Percentiles rank a stretch among this genome's conserved stretches.
These are phyloP conservation scores for Dipteronia sinensis DNA, from an alignment of 345 rosid species.

Conservation along the genomic window DNA sequence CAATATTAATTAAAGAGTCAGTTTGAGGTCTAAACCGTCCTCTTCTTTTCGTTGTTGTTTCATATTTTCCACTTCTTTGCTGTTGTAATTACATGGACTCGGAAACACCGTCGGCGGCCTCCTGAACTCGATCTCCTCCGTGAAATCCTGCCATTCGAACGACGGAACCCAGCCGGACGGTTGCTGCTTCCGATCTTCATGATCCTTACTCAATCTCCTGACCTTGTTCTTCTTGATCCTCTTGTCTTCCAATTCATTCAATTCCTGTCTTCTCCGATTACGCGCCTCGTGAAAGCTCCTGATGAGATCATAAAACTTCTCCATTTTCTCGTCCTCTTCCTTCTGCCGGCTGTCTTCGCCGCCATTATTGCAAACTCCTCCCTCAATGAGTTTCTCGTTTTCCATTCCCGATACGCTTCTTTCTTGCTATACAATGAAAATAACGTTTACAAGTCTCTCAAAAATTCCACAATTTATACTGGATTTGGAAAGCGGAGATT, in stretches of 20 bases:
- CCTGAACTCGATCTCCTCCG: slow-evolving; percentile 21
- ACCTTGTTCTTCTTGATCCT: slow-evolving; percentile 12
- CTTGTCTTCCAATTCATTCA: slow-evolving; percentile 9
- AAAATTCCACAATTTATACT: not conserved
- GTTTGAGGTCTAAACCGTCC: slow-evolving; percentile 28
- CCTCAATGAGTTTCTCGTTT: not conserved
- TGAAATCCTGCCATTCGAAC: slow-evolving; percentile 38
- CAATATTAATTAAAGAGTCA: slow-evolving; percentile 24
- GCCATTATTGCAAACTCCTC: not conserved
- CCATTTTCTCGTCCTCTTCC: slow-evolving; percentile 32
- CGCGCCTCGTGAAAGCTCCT: slow-evolving; percentile 31
- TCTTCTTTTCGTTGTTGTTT: not conserved
- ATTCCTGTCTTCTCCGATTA: slow-evolving; percentile 22
- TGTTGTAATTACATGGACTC: slow-evolving; percentile 7
- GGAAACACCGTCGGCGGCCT: slow-evolving; percentile 19
- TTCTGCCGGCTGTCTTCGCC: not conserved
- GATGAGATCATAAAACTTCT: slow-evolving; percentile 32
- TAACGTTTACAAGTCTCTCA: not conserved
- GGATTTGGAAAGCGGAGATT: no score
- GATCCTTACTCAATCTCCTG: not conserved
- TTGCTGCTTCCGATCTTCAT: not conserved
- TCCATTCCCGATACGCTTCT: slow-evolving; percentile 14
- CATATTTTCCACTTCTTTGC: not conserved
- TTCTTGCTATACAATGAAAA: not conserved
- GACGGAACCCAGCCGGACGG: slow-evolving; percentile 36